A percentile compares a stretch with the other conserved stretches of the same genome.
Evolutionary conservation across 2,329 filamentous ascomycete genomes (phyloP).

Genomic region (Scolecobasidium constrictum): DNA sequence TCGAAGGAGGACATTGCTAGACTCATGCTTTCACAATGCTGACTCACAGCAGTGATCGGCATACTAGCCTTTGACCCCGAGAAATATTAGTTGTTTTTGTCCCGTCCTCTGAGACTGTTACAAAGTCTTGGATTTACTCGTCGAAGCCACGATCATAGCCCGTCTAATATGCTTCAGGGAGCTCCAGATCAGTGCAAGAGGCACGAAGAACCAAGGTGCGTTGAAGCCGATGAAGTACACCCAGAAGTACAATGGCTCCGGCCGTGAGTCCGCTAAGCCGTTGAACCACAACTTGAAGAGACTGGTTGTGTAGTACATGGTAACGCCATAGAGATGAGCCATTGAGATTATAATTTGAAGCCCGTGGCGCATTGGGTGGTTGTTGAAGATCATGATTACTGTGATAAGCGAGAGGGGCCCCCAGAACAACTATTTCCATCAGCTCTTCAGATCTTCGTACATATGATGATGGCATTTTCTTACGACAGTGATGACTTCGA

Average conservation of each 20-base stretch:
- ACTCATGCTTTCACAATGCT: too few species aligned
- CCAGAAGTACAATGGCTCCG: constrained; percentile 55
- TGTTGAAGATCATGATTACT: constrained; percentile 41
- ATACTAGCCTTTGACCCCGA: too few species aligned
- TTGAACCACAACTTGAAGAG: constrained; percentile 48
- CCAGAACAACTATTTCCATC: constrained; percentile 40
- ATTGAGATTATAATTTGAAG: constrained; percentile 50
- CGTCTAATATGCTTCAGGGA: neutral
- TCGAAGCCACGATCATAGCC: too few species aligned
- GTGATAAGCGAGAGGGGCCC: constrained; percentile 50
- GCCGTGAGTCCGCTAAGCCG: constrained; percentile 45
- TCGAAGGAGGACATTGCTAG: too few species aligned
- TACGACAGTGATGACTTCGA: constrained; percentile 74
- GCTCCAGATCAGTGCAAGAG: constrained; percentile 18
- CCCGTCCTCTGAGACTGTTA: too few species aligned
- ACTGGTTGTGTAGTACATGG: constrained; percentile 53
- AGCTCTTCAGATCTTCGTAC: neutral
- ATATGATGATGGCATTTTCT: too few species aligned
- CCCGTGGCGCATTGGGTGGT: constrained; percentile 47
- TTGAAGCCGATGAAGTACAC: constrained; percentile 57
- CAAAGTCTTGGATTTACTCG: too few species aligned
- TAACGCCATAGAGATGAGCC: constrained; percentile 54
- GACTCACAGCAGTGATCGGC: too few species aligned
- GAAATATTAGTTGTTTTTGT: too few species aligned
- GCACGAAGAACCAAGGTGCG: constrained; percentile 54